These are phyloP conservation scores for Agaricus subrufescens DNA, from an alignment of 768 basidiomycete species.

Conservation along the genomic window DNA sequence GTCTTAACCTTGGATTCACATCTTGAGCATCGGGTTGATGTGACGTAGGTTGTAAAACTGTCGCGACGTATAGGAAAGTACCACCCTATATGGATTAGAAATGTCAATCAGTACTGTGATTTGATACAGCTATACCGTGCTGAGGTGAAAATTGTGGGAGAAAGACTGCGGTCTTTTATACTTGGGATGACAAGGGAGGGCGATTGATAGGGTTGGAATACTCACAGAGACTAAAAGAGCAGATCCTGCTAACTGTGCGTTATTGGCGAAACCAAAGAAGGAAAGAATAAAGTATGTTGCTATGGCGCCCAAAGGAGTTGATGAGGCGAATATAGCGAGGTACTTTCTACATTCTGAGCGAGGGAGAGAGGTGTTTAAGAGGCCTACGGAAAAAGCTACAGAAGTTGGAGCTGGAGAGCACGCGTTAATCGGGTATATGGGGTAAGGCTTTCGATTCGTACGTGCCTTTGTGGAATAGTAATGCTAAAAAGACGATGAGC, in stretches of 20 bases:
- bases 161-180: not conserved
- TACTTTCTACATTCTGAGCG: conserved; percentile 67
- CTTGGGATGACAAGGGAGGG: not conserved
- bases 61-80: conserved; percentile 92
- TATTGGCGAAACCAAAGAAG: conserved; percentile 40
- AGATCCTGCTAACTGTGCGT: conserved; percentile 61
- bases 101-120: not conserved
- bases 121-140: too few species aligned
- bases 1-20: conserved; percentile 40
- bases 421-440: not conserved
- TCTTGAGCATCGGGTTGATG: conserved; percentile 35
- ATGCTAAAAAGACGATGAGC: conserved; percentile 83
- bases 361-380: conserved; percentile 73
- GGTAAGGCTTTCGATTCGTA: not conserved
- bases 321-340: conserved; percentile 71
- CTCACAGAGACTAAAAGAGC: conserved; percentile 83
- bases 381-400: conserved; percentile 80
- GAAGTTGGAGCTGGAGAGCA: conserved; percentile 73
- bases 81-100: conserved; percentile 56
- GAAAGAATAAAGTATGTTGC: conserved; percentile 68
- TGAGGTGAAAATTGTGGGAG: not conserved
- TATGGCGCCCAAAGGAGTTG: conserved; percentile 82
- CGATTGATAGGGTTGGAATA: conserved; percentile 3
- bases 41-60: conserved; percentile 77
- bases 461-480: conserved; percentile 84